Percentiles rank a stretch among this genome's conserved stretches.
Conservation (phyloP, 768 basidiomycete genomes). For the Hydnum rufescens region DNA sequence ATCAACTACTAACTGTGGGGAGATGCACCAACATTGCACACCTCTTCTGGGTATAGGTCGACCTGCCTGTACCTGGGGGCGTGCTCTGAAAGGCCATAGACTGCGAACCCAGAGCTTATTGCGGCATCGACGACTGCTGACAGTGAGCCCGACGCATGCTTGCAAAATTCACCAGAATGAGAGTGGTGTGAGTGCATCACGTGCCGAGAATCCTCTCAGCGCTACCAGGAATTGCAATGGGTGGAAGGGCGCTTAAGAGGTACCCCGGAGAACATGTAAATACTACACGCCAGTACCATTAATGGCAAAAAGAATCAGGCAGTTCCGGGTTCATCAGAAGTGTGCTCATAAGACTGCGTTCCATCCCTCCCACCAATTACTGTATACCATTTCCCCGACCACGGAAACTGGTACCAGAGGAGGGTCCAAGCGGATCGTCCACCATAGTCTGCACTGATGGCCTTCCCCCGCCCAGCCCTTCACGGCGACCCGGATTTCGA, state of each 20-base stretch:
- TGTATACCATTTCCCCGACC: background rate
- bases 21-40: constrained; percentile 19
- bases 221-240: constrained; percentile 1
- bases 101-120: constrained; percentile 51
- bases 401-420: background rate
- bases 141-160: constrained; percentile 63
- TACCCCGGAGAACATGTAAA: background rate
- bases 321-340: too few relatives aligned
- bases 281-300: background rate
- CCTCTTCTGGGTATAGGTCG: constrained; percentile 95
- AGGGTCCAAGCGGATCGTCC: background rate
- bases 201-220: too few relatives aligned
- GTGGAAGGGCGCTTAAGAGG: background rate
- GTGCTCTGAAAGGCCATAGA: constrained; percentile 84
- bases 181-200: constrained; percentile 40
- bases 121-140: constrained; percentile 71
- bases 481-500: too few relatives aligned
- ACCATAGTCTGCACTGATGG: too few relatives aligned
- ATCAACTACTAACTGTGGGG: background rate
- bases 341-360: too few relatives aligned
- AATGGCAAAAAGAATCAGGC: background rate
- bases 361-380: too few relatives aligned
- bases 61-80: constrained; percentile 62
- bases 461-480: too few relatives aligned
- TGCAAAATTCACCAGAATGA: constrained; percentile 88